Base-by-base conservation (phyloP, 1,284 basidiomycete species). In the Ceratobasidium sp. region DNA sequence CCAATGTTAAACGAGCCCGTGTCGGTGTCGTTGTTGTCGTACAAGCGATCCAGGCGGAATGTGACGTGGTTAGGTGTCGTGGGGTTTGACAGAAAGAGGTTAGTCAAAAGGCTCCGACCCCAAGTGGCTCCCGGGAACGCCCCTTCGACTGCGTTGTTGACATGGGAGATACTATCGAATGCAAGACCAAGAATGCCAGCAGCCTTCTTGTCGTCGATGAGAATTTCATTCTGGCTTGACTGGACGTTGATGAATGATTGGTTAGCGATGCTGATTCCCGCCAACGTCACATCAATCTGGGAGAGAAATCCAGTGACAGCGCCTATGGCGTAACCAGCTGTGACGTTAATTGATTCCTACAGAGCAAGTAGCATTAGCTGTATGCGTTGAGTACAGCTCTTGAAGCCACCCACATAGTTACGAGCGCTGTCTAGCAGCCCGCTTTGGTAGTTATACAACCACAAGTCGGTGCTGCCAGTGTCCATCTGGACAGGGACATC, bases 391-490 rank as follows among this genome's bases (percentile, higher is more conserved):
- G 10, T 62, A 3, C 5, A 23, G 26, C 15, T 3, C 2, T 2
- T 46, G 2, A 67, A 23, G 52, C 40, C 10, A 38, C 65, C 26
- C n/a, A 67, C 65, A 52, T 67, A 44, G 46, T 50, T 52, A 20
- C 68, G 68, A 15, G 68, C 68, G 17, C 33, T 70, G 40, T 70
- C 68, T n/a, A 70, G 33, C 5, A 70, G 40, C 26, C 68, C 68
- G 10, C 52, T 26, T 12, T n/a, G 17, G 38, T 70, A 70, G 17
- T 54, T 44, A 28, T 73, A 73, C 56, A 73, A 73, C 57, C 70
- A 73, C 26, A 73, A 62, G n/a, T 62, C 70, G n/a, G 70, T 73
- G 48, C 70, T 73, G 17, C 70, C 70, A 12, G 70, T 73, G 52
- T 62, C 70, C 28, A 73, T 9, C 1, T 48, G 38, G 15, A 73